A percentile compares a stretch with the other conserved stretches of the same genome.
Evolutionary conservation across 441 rosid species (phyloP).

Genomic region (Corymbia citriodora): DNA sequence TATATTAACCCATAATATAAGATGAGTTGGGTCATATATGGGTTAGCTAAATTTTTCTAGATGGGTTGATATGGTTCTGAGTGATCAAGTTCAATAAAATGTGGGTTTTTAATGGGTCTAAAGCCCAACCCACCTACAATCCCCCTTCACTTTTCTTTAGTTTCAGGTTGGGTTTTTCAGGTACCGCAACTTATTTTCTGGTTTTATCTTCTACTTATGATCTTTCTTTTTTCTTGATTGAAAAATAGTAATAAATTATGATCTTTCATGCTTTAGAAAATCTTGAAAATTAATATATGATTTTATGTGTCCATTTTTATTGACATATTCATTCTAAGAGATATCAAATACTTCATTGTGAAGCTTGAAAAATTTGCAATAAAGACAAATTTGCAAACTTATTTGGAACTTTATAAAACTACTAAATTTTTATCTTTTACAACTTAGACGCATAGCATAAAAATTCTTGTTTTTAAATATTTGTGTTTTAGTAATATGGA

Average conservation of each 20-base stretch:
- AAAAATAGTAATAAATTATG: background rate
- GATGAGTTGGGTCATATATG: background rate
- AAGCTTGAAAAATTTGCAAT: background rate
- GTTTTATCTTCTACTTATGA: background rate
- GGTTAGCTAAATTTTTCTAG: background rate
- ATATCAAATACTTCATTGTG: background rate
- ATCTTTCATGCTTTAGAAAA: background rate
- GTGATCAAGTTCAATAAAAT: background rate
- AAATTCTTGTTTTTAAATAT: background rate
- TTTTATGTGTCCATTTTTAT: background rate
- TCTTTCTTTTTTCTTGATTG: background rate
- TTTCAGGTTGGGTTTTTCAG: background rate
- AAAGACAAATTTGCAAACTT: background rate
- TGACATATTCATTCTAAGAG: background rate
- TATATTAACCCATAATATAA: background rate
- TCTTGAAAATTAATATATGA: background rate
- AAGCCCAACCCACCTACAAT: background rate
- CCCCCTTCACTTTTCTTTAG: background rate
- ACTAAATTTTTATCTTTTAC: background rate
- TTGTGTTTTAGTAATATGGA: background rate
- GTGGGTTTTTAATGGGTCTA: background rate
- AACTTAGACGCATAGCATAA: background rate
- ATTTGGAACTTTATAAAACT: background rate
- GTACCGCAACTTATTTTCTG: background rate
- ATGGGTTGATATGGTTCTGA: background rate